Conservation (phyloP, 2,329 filamentous ascomycete species). For the Botryotinia narcissicola region DNA sequence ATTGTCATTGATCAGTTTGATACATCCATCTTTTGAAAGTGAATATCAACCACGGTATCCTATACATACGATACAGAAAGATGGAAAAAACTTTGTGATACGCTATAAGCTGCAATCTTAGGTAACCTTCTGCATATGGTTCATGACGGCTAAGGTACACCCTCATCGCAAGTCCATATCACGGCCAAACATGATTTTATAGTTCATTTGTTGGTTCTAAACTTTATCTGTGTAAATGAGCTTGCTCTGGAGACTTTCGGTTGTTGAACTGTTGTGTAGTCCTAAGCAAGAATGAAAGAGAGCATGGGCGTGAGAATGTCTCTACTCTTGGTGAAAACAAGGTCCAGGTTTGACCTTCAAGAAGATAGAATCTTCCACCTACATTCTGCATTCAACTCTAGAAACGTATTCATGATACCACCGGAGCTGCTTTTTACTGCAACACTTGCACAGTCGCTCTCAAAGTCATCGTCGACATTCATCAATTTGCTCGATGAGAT, state of each 20-base stretch:
- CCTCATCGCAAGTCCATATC: no score
- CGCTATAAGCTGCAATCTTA: fast-evolving
- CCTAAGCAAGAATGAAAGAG: background rate
- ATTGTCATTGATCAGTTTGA: background rate
- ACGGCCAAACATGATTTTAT: background rate
- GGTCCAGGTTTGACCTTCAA: background rate
- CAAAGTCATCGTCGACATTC: background rate
- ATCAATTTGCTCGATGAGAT: background rate
- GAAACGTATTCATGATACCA: background rate
- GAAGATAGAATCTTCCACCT: background rate
- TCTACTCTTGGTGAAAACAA: background rate
- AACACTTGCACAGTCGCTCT: background rate
- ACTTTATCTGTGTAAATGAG: fast-evolving
- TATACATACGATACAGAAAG: background rate
- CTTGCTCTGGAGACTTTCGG: background rate
- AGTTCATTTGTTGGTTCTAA: background rate
- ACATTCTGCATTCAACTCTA: background rate
- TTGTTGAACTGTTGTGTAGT: background rate
- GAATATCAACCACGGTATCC: background rate
- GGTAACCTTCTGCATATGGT: background rate
- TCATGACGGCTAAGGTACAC: no score
- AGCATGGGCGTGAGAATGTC: background rate
- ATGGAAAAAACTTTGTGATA: background rate
- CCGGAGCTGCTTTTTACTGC: background rate
- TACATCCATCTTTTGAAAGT: background rate